Conservation (phyloP, 163 green algal species). For the Botryococcus braunii region DNA sequence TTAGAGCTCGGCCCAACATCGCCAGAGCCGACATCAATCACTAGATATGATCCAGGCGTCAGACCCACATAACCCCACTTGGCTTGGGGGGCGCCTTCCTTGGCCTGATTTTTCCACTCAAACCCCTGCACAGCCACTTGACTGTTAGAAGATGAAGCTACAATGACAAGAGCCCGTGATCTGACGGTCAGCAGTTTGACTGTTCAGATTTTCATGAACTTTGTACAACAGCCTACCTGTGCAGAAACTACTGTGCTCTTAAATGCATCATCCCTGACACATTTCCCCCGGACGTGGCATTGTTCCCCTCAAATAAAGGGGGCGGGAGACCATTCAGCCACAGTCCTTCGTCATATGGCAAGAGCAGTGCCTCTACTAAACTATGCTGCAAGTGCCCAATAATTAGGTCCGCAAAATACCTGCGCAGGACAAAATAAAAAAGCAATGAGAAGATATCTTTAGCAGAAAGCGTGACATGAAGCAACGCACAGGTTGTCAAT, state of each 20-base stretch:
- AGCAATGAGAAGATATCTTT: too few species aligned
- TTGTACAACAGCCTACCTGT: too few species aligned
- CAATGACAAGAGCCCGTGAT: too few species aligned
- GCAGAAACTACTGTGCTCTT: background rate
- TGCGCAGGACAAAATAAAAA: too few species aligned
- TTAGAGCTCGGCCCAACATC: too few species aligned
- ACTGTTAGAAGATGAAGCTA: too few species aligned
- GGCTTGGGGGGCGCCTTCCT: background rate
- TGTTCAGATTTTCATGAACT: too few species aligned
- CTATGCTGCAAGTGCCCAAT: background rate
- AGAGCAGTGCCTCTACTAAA: slow-evolving; percentile 2
- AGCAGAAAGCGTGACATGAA: too few species aligned
- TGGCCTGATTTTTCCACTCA: slow-evolving; percentile 7
- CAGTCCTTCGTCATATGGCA: background rate
- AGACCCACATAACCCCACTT: slow-evolving; percentile 3
- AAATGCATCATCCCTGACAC: background rate
- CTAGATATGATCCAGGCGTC: too few species aligned
- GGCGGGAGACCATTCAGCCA: slow-evolving; percentile 1
- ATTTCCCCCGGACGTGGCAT: background rate
- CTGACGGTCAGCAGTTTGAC: too few species aligned
- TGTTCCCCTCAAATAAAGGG: slow-evolving; percentile 3
- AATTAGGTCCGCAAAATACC: slow-evolving; percentile 7
- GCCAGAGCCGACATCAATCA: too few species aligned
- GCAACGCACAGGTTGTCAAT: too few species aligned
- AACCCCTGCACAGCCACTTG: slow-evolving; percentile 3